Base-by-base conservation (phyloP, 208 protist species). In the Crithidia fasciculata region DNA sequence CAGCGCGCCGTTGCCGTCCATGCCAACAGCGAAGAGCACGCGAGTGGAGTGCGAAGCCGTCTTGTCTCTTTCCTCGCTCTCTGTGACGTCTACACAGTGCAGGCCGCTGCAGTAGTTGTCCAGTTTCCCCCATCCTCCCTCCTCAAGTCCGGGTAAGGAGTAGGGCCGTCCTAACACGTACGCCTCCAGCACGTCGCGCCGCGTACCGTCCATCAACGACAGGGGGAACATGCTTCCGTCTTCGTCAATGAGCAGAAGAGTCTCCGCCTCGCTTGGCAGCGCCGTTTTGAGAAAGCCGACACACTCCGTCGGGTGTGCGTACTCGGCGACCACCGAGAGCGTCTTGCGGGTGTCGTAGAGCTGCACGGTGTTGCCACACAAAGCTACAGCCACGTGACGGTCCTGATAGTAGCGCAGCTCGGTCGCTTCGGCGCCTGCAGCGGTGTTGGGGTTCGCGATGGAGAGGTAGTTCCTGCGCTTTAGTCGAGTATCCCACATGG, bases 401-500 rank as follows among this genome's bases (percentile, higher is more conserved):
- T 91, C 83, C 2, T 72, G 56, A 15, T 81, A 66, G 57, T 85
- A 85, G 9, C 78, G 41, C 37, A 95, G 41, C 73, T 95, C 90
- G 5, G 62, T 79, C 2, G 88, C 84, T 5, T 86, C 80, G 0
- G n/a, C 43, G 16, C 19, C 65, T 6, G 44, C 60, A 2, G 12
- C 45, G 12, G 15, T 16, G 16, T 60, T 75, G 8, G 76, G 54
- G 66, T 78, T 80, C 8, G 15, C 47, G 7, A 90, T 9, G 37
- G 52, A 69, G 41, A 86, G 40, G 66, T 85, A 86, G 64, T 83
- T 81, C 47, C 82, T 85, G n/a, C 56, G 74, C 2, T 72, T 60
- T 49, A 88, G 72, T 16, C 89, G 89, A 41, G 73, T 71, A 57
- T 94, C 89, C 81, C 84, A 94, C 2, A 92, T 64, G 3, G 72